Percentiles rank a stretch among this genome's conserved stretches.
phyloP scores from a whole-genome alignment of 768 basidiomycete species.

The Crepidotus variabilis region DNA sequence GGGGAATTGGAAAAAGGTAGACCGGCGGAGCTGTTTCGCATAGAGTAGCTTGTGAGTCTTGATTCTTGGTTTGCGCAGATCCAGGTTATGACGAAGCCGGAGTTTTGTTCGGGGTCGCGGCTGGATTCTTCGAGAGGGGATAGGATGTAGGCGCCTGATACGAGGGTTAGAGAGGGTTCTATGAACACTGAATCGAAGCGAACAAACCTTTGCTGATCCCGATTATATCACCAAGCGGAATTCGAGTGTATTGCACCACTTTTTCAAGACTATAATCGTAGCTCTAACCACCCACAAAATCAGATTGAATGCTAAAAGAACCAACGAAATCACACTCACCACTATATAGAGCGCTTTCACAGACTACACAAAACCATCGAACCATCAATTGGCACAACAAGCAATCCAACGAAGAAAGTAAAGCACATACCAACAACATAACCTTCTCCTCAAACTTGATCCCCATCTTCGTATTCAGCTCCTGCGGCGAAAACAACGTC shows the following conservation, averaged over 20 bases:
- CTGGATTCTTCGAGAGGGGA: conserved; percentile 92
- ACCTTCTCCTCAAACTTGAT: conserved; percentile 94
- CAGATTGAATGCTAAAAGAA: background rate
- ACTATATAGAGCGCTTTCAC: conserved; percentile 70
- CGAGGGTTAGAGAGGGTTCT: conserved; percentile 2
- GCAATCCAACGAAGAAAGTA: background rate
- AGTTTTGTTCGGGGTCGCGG: conserved; percentile 83
- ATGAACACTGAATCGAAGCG: conserved; percentile 3
- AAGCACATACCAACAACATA: conserved; percentile 66
- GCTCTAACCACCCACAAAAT: conserved; percentile 44
- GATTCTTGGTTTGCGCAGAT: conserved; percentile 67
- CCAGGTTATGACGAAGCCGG: conserved; percentile 86
- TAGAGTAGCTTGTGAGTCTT: conserved; percentile 79
- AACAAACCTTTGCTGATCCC: conserved; percentile 72
- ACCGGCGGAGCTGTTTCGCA: conserved; percentile 57
- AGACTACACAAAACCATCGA: conserved; percentile 23
- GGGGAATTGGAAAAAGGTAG: conserved; percentile 7
- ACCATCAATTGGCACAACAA: background rate
- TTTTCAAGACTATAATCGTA: conserved; percentile 94
- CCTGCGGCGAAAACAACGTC: conserved; percentile 87
- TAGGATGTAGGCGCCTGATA: conserved; percentile 87
- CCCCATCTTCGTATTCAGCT: conserved; percentile 66
- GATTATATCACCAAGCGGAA: conserved; percentile 80
- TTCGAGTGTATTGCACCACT: conserved; percentile 84
- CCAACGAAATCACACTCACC: conserved; percentile 39